Base-by-base conservation (phyloP, 345 rosid species). In the Eucalyptus melliodora region DNA sequence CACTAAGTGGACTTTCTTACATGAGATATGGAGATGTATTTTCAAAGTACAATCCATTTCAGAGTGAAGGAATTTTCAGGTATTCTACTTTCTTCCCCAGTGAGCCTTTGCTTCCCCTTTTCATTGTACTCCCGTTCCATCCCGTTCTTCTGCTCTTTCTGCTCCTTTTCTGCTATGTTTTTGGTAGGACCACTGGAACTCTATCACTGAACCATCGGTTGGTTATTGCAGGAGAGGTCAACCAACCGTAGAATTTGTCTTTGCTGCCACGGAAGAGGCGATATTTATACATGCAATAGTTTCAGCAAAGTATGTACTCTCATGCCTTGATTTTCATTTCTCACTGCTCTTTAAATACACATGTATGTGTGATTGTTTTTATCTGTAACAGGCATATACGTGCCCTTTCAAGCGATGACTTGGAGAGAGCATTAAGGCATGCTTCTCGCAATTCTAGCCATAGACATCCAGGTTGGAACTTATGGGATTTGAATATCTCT, bases 1-100 rank as follows among this genome's bases (percentile, higher is more conserved):
- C 98, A 81, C 92, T 98, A 82, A 31, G 88, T 88, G 95, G 97
- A 90, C 92, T 94, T 88, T 98, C 97, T 23, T 98, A 96, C 94
- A 91, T 98, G 97, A 94, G 99, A 93, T 98, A 94, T 90, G 99
- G 99, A 87, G 99, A 97, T 91, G 98, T 98, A 30, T 98, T 96
- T 91, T 91, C 98, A 44, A 98, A 96, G 94, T 94, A 93, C 92
- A 95, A 94, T 90, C 97, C 95, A 89, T 93, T 93, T 89, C 99
- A 94, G 91, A 92, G 91, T 90, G 98, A 96, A 92, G 97, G 94
- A 91, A 93, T 93, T 91, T 92, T 94, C 92, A 96, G 99, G 99
- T 98, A 21, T 83, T 90, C 60, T 62, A 65, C 87, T 37, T 37
- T 87, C 87, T 81, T 59, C 90, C 87, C 87, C 31, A 40, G 44